Conservation (phyloP, 2,329 filamentous ascomycete genomes). For the Ophiostoma triangulosporum region DNA sequence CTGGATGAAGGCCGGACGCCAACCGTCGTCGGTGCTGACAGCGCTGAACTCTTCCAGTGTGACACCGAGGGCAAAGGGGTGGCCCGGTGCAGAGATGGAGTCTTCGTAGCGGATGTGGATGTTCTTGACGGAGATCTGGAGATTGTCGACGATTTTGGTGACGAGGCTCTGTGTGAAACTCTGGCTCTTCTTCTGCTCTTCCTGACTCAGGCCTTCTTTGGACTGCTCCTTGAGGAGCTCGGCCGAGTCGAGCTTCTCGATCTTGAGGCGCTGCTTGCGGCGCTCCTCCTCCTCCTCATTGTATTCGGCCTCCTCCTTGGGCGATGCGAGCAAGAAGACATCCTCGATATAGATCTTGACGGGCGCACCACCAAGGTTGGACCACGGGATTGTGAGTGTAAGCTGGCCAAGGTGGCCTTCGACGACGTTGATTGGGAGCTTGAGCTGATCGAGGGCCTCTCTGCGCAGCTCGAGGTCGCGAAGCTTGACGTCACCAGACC, state of each 20-base stretch:
- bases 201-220: conserved; percentile 81
- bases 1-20: conserved; percentile 93
- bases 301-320: conserved; percentile 89
- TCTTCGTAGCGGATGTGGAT: conserved; percentile 98
- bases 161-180: conserved; percentile 92
- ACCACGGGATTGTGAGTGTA: conserved; percentile 92
- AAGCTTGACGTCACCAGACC: conserved; percentile 95
- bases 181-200: conserved; percentile 95
- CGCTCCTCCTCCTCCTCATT: conserved; percentile 84
- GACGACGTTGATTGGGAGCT: conserved; percentile 89
- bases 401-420: conserved; percentile 89
- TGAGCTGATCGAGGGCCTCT: conserved; percentile 93
- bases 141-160: conserved; percentile 94
- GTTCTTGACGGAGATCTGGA: conserved; percentile 96
- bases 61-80: conserved; percentile 85
- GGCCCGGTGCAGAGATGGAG: conserved; percentile 83
- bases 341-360: conserved; percentile 94
- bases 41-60: conserved; percentile 95
- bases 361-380: conserved; percentile 84
- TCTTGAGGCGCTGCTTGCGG: conserved; percentile 81
- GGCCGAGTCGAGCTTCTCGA: conserved; percentile 95
- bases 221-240: conserved; percentile 87
- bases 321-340: conserved; percentile 88
- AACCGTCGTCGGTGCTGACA: conserved; percentile 86
- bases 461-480: conserved; percentile 81